These are phyloP conservation scores for Ephemerocybe angulata DNA, from an alignment of 768 basidiomycete genomes.

Conservation along the genomic window DNA sequence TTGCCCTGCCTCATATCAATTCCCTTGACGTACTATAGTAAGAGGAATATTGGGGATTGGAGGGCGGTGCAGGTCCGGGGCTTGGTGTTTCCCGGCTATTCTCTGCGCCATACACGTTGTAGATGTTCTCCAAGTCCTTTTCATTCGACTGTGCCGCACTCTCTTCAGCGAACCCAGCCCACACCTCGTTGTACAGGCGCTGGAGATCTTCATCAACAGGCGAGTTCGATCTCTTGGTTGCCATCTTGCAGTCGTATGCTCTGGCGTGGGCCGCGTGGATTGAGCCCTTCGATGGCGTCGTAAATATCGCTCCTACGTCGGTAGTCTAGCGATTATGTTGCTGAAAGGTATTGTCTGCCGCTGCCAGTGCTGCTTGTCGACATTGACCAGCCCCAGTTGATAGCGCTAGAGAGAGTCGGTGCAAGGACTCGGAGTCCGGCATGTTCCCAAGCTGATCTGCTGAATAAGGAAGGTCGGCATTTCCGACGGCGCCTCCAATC, in stretches of 20 bases:
- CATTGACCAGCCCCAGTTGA: neutral
- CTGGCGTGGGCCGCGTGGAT: neutral
- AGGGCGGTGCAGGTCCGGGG: neutral
- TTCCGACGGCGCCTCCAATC: too few relatives aligned
- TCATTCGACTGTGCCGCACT: slow-evolving; percentile 24
- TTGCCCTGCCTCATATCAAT: neutral
- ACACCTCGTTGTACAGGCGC: slow-evolving; percentile 71
- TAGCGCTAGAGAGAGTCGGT: neutral
- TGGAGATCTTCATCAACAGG: slow-evolving; percentile 71
- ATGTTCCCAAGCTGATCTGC: neutral
- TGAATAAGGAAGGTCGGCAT: neutral
- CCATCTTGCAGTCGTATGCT: neutral
- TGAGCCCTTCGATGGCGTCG: neutral
- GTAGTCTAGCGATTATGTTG: neutral
- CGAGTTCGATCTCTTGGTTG: slow-evolving; percentile 21
- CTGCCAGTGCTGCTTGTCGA: too few relatives aligned
- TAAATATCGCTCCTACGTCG: neutral
- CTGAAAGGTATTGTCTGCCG: neutral
- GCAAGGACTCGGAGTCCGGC: neutral
- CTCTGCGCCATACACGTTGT: slow-evolving; percentile 29
- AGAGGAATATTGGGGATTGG: neutral
- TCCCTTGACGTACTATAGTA: neutral
- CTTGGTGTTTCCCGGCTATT: neutral
- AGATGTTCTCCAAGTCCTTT: slow-evolving; percentile 35
- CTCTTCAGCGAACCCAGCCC: slow-evolving; percentile 60